Evolutionary conservation across 2,329 filamentous ascomycete species (phyloP).

Genomic region (Hymenoscyphus infarciens): DNA sequence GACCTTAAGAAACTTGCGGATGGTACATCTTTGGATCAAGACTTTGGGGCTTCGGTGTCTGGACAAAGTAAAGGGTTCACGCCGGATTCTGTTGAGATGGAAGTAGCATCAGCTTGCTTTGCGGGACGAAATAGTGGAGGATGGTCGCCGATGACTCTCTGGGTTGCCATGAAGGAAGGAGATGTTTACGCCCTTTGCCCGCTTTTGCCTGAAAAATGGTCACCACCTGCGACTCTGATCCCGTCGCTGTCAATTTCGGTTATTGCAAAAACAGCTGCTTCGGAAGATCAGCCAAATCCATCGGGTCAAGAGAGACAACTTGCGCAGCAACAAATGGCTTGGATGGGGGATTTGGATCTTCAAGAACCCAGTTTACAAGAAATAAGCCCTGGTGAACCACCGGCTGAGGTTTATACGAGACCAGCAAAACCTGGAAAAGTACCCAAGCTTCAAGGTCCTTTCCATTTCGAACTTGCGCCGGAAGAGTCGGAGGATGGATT

Average conservation of each 20-base stretch:
- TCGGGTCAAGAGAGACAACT: slow-evolving; percentile 52
- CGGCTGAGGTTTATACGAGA: slow-evolving; percentile 53
- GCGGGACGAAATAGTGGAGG: slow-evolving; percentile 63
- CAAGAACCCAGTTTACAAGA: slow-evolving; percentile 59
- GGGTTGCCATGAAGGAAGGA: slow-evolving; percentile 91
- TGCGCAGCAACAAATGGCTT: slow-evolving; percentile 61
- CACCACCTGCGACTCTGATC: slow-evolving; percentile 69
- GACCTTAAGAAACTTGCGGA: slow-evolving; percentile 88
- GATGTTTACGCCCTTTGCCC: slow-evolving; percentile 93
- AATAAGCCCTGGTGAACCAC: slow-evolving; percentile 45
- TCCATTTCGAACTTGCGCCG: slow-evolving; percentile 48
- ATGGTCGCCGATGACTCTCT: slow-evolving; percentile 95
- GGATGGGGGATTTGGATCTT: slow-evolving; percentile 63
- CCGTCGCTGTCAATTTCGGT: slow-evolving; percentile 81
- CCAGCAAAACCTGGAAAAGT: slow-evolving; percentile 55
- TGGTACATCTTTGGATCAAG: slow-evolving; percentile 75
- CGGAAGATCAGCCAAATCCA: slow-evolving; percentile 56
- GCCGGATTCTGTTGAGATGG: slow-evolving; percentile 87
- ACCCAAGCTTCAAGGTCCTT: slow-evolving; percentile 60
- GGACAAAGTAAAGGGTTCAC: slow-evolving; percentile 79
- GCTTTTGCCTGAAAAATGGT: slow-evolving; percentile 82
- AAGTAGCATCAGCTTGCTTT: slow-evolving; percentile 87
- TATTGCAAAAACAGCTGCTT: slow-evolving; percentile 65
- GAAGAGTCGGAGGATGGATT: slow-evolving; percentile 53
- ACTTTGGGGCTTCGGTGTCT: slow-evolving; percentile 73